Evolutionary conservation across 257 asterid species (phyloP), one percentile per base, ranked within the genome.

Genomic region (Cordia subcordata): DNA sequence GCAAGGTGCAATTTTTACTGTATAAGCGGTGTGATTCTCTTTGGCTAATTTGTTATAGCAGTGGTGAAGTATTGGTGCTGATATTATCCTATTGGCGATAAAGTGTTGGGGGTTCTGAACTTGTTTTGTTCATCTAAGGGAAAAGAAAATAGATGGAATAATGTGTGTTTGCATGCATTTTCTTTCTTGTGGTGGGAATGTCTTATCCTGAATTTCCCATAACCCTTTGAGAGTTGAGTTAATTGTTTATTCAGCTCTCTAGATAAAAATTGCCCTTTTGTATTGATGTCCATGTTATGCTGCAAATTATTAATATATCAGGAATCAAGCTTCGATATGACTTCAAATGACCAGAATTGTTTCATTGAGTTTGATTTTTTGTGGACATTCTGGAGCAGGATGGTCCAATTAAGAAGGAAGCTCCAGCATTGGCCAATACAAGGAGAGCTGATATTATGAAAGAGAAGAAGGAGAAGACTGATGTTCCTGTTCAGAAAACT

Each of bases 351-450:
- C 27, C 55, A 51, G 16, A 20, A 52, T 52, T 6, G 3, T 27
- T 27, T 27, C 6, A 27, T 27, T 27, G 35, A 27, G 3, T 27
- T 42, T 42, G 47, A 42, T 42, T 42, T 42, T 42, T 42, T 10
- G 12, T 42, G 3, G 47, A 42, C 47, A 42, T 42, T 42, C 3
- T 42, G 47, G 62, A 76, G 54, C 76, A 92, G 99, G 86, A 68
- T 51, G 94, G 83, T 58, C 94, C 95, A 8, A 63, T 86, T 32
- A 82, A 64, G 68, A 85, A 76, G 68, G 94, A 81, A 67, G 68
- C 68, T 55, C 65, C 55, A 22, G 65, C 27, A 27, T 54, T 40
- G 65, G 61, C 78, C 18, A 57, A 68, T 64, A 60, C 22, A 17
- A 71, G 75, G 67, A 68, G 71, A 60, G 53, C 73, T 16, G 85